Evolutionary conservation across 768 basidiomycete species (phyloP).

Genomic region (Termitomyces sp.): DNA sequence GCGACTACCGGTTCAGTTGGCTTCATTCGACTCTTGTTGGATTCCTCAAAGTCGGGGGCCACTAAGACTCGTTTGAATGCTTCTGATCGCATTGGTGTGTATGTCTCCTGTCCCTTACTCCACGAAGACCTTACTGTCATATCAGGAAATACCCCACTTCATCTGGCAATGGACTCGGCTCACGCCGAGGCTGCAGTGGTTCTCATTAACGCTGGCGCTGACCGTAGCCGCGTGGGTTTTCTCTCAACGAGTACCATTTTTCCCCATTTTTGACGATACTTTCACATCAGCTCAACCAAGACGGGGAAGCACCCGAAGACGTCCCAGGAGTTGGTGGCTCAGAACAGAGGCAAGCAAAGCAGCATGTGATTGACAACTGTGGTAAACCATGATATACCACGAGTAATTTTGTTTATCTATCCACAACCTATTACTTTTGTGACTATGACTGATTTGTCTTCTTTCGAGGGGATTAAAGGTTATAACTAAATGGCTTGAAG

Average conservation of each 20-base stretch:
- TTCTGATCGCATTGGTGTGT: conserved; percentile 68
- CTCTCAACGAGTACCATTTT: conserved; percentile 12
- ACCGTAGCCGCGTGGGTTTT: conserved; percentile 73
- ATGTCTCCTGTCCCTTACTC: conserved; percentile 13
- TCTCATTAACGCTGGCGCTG: conserved; percentile 93
- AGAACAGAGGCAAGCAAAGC: conserved; percentile 77
- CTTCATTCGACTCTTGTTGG: conserved; percentile 81
- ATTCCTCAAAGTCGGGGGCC: conserved; percentile 64
- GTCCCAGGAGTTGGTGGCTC: conserved; percentile 85
- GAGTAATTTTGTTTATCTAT: not conserved
- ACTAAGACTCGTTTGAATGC: conserved; percentile 84
- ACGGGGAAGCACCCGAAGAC: conserved; percentile 83
- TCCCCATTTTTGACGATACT: conserved; percentile 11
- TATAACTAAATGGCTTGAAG: not conserved
- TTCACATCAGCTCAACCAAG: conserved; percentile 65
- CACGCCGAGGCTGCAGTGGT: conserved; percentile 88
- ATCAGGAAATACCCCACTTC: conserved; percentile 90
- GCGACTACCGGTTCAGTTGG: conserved; percentile 87
- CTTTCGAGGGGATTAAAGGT: too few species aligned
- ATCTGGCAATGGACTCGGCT: conserved; percentile 95
- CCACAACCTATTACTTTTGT: not conserved
- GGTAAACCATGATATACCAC: conserved; percentile 42
- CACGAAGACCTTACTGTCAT: conserved; percentile 3
- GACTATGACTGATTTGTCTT: not conserved
- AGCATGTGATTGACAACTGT: conserved; percentile 72